Evolutionary conservation across 306 rosid species (phyloP).

Genomic region (Acacia melanoxylon): DNA sequence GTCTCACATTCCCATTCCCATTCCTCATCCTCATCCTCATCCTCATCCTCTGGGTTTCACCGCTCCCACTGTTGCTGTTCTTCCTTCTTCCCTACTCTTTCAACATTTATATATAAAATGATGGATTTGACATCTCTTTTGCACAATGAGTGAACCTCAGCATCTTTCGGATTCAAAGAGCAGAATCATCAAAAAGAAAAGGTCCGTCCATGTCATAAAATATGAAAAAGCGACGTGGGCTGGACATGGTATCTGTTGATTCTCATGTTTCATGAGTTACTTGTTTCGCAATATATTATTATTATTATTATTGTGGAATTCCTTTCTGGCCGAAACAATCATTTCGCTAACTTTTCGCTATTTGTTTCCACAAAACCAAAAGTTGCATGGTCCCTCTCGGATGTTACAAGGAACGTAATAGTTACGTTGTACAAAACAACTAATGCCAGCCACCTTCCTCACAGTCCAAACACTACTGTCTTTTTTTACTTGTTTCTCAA

Average conservation of each 20-base stretch:
- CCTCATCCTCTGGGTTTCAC: neutral
- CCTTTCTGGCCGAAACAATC: neutral
- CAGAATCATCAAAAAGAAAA: neutral
- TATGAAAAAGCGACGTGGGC: neutral
- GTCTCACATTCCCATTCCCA: neutral
- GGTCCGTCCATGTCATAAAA: neutral
- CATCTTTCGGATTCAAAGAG: neutral
- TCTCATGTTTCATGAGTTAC: too few species aligned
- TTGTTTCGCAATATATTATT: neutral
- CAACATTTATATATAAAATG: too few species aligned
- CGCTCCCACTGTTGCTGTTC: neutral
- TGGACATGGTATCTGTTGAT: neutral
- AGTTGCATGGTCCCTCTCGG: neutral
- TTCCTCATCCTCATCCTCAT: neutral
- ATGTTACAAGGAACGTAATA: too few species aligned
- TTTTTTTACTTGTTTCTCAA: too few species aligned
- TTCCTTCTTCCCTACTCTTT: too few species aligned
- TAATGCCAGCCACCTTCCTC: too few species aligned
- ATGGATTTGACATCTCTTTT: neutral
- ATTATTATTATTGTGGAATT: neutral
- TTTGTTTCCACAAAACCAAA: neutral
- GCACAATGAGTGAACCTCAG: too few species aligned
- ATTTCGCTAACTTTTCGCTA: neutral
- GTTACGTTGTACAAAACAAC: too few species aligned
- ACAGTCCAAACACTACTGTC: too few species aligned